Conservation (phyloP, 2,329 filamentous ascomycete genomes). For the Ceratocystis variospora region DNA sequence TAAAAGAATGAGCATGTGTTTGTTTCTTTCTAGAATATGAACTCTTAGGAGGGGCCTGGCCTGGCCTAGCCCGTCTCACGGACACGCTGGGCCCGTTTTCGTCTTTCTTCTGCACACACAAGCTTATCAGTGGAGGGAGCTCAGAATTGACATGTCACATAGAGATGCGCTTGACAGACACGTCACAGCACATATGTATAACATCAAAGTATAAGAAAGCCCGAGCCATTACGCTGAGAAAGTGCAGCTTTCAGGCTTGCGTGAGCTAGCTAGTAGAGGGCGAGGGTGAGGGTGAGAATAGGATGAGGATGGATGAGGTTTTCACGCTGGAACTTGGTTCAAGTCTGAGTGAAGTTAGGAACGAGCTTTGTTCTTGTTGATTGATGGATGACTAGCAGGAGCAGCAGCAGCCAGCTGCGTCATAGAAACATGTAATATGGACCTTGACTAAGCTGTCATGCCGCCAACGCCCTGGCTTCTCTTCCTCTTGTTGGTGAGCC, state of each 20-base stretch:
- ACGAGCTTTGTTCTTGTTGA: too few relatives aligned
- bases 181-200: constrained; percentile 8
- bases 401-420: neutral
- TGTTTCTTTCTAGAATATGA: too few relatives aligned
- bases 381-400: too few relatives aligned
- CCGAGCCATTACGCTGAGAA: too few relatives aligned
- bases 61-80: too few relatives aligned
- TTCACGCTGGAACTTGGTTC: too few relatives aligned
- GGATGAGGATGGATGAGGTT: too few relatives aligned
- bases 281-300: neutral
- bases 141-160: neutral
- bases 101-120: neutral
- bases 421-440: neutral
- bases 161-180: constrained; percentile 1
- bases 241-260: neutral
- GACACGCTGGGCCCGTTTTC: too few relatives aligned
- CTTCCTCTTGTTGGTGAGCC: neutral
- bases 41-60: too few relatives aligned
- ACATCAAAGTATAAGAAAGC: neutral
- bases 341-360: too few relatives aligned
- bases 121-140: neutral
- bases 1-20: neutral
- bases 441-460: neutral
- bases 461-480: too few relatives aligned
- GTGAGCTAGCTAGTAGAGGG: neutral